A percentile compares a stretch with the other conserved stretches of the same genome.
Evolutionary conservation across 2,329 filamentous ascomycete species (phyloP).

Genomic region (Aspergillus sp.): DNA sequence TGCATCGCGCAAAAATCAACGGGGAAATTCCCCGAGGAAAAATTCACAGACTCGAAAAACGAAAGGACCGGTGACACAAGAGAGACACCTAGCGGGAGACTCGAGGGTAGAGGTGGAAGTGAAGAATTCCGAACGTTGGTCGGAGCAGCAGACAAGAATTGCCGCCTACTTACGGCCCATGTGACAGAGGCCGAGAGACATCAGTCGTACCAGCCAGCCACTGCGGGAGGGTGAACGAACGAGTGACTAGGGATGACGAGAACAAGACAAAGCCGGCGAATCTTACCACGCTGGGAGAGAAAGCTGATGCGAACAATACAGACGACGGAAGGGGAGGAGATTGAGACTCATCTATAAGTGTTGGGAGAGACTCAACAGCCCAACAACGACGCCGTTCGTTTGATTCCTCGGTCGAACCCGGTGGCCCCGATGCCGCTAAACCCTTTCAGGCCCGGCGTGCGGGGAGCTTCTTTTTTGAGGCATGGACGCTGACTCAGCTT

Average conservation of each 20-base stretch:
- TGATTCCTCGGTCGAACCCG: no score
- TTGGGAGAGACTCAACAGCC: no score
- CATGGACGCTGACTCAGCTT: neutral
- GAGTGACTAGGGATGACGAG: neutral
- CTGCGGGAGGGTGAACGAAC: neutral
- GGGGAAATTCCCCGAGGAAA: neutral
- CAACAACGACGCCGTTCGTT: no score
- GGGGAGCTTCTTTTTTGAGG: neutral
- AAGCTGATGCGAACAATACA: no score
- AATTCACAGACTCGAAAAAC: neutral
- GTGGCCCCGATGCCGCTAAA: neutral
- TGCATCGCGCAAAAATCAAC: constrained; percentile 65
- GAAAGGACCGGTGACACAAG: constrained; percentile 7
- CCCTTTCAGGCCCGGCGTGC: neutral
- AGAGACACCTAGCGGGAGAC: constrained; percentile 13
- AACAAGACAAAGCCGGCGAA: neutral
- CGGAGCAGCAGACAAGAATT: constrained; percentile 19
- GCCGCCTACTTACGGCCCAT: constrained; percentile 34
- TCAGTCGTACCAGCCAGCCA: neutral
- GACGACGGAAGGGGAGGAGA: no score
- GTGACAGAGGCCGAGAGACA: constrained; percentile 27
- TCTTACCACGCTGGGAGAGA: no score
- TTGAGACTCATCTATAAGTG: no score
- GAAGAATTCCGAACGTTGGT: constrained; percentile 3
- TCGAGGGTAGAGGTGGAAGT: constrained; percentile 21